Percentiles rank a stretch among this genome's conserved stretches.
Conservation (phyloP, 768 basidiomycete genomes). For the Dictyophora rubrovolvata region DNA sequence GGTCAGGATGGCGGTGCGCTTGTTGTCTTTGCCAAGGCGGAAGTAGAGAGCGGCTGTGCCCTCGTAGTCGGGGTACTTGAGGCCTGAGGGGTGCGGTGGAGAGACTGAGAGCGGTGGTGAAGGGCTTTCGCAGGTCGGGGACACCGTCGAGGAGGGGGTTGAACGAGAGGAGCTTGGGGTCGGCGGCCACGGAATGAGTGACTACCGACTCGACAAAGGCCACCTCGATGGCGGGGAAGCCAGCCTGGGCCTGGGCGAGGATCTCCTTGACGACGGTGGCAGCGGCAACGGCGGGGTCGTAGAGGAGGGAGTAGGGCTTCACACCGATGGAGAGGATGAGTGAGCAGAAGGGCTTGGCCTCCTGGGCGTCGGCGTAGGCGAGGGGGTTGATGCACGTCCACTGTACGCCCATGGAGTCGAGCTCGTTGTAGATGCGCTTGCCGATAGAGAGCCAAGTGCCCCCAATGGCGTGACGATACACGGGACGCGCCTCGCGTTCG, state of each 20-base stretch:
- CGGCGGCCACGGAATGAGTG: slow-evolving; percentile 19
- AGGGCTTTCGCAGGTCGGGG: slow-evolving; percentile 21
- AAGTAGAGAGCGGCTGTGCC: slow-evolving; percentile 29
- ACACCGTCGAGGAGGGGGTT: slow-evolving; percentile 18
- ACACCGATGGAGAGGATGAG: slow-evolving; percentile 20
- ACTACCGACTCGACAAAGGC: slow-evolving; percentile 20
- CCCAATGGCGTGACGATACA: slow-evolving; percentile 21
- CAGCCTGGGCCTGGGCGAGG: too few relatives aligned
- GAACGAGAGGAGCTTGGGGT: slow-evolving; percentile 22
- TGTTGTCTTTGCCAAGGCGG: slow-evolving; percentile 17
- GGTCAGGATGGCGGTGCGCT: slow-evolving; percentile 23
- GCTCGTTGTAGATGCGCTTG: slow-evolving; percentile 13
- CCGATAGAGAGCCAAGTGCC: slow-evolving; percentile 15
- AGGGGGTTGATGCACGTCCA: slow-evolving; percentile 17
- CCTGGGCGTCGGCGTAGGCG: slow-evolving; percentile 16
- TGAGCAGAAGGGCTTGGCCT: slow-evolving; percentile 13
- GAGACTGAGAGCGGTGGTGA: slow-evolving; percentile 28
- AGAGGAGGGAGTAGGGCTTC: slow-evolving; percentile 16
- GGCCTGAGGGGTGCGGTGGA: slow-evolving; percentile 24
- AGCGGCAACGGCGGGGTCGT: slow-evolving; percentile 15
- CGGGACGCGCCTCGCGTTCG: slow-evolving; percentile 15
- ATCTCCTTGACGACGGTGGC: slow-evolving; percentile 14
- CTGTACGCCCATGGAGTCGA: slow-evolving; percentile 6
- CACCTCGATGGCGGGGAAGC: slow-evolving; percentile 19
- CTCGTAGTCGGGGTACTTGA: slow-evolving; percentile 22